Percentiles rank a stretch among this genome's conserved stretches.
Conservation (phyloP, 257 asterid species). For the Echites panduratus region DNA sequence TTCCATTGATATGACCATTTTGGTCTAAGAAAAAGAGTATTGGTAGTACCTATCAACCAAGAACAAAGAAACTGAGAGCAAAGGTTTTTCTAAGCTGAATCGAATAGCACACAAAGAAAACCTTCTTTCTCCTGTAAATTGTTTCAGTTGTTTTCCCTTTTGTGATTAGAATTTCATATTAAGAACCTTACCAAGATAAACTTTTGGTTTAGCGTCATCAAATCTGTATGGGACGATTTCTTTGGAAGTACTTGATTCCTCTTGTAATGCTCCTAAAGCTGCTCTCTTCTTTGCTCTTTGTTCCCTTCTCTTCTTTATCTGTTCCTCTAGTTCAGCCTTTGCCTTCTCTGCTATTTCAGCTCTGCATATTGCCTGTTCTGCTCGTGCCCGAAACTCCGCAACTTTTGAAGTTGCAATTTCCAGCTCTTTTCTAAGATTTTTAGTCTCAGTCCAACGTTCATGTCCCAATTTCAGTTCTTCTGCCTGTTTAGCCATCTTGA, state of each 20-base stretch:
- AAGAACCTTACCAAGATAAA: slow-evolving; percentile 57
- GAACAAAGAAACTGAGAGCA: neutral
- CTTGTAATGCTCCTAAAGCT: slow-evolving; percentile 43
- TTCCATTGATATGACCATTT: too few relatives aligned
- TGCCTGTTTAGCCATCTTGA: slow-evolving; percentile 2
- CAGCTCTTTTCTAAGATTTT: slow-evolving; percentile 35
- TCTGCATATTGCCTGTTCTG: slow-evolving; percentile 78
- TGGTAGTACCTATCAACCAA: too few relatives aligned
- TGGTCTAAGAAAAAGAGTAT: too few relatives aligned
- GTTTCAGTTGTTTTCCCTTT: neutral
- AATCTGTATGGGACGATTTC: slow-evolving; percentile 19
- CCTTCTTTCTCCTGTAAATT: neutral
- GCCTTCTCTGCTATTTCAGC: slow-evolving; percentile 76
- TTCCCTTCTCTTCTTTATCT: slow-evolving; percentile 49
- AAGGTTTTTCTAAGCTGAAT: neutral
- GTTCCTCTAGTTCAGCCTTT: slow-evolving; percentile 41
- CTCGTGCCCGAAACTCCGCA: slow-evolving; percentile 51
- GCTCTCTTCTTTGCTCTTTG: slow-evolving; percentile 45
- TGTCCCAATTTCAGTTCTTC: neutral
- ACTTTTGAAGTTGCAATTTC: slow-evolving; percentile 34
- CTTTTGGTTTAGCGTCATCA: slow-evolving; percentile 18
- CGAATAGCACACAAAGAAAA: neutral
- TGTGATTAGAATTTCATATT: slow-evolving; percentile 48
- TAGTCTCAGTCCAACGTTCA: slow-evolving; percentile 22
- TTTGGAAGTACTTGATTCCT: slow-evolving; percentile 35